phyloP scores from a whole-genome alignment of 441 rosid genomes.

The Flueggea neowawraea region DNA sequence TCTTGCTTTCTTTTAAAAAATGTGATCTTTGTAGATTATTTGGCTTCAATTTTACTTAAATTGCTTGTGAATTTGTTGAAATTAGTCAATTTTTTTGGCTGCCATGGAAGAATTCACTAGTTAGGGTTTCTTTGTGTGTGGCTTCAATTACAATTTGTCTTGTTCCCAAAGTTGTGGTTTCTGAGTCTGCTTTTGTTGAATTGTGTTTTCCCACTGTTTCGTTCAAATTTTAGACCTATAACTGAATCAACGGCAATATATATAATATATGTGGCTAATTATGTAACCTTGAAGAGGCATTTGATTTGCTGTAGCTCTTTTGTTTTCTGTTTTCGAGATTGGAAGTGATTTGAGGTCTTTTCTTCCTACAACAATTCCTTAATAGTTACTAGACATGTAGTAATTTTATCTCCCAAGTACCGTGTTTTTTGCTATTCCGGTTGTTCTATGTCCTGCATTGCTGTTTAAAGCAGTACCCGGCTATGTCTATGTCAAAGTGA shows the following conservation, averaged over 20 bases:
- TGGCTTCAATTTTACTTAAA: background rate
- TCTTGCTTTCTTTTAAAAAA: background rate
- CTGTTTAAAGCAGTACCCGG: too few species aligned
- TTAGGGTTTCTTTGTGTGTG: constrained; percentile 11
- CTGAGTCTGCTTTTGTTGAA: background rate
- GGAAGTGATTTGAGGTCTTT: background rate
- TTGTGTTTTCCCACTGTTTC: background rate
- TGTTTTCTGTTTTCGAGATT: background rate
- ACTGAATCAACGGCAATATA: background rate
- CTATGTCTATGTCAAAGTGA: too few species aligned
- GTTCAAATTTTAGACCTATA: background rate
- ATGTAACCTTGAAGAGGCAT: background rate
- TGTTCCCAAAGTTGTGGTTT: background rate
- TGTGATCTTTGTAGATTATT: background rate
- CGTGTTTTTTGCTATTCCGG: too few species aligned
- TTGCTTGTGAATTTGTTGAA: background rate
- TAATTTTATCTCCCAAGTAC: too few species aligned
- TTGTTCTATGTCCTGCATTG: too few species aligned
- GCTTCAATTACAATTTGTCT: background rate
- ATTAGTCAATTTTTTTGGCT: background rate
- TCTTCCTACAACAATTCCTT: too few species aligned
- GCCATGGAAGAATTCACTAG: constrained; percentile 6
- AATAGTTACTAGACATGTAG: too few species aligned
- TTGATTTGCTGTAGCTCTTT: background rate
- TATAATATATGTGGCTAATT: background rate